Evolutionary conservation across 2,329 filamentous ascomycete species (phyloP).

Genomic region (Penicillium sp.): DNA sequence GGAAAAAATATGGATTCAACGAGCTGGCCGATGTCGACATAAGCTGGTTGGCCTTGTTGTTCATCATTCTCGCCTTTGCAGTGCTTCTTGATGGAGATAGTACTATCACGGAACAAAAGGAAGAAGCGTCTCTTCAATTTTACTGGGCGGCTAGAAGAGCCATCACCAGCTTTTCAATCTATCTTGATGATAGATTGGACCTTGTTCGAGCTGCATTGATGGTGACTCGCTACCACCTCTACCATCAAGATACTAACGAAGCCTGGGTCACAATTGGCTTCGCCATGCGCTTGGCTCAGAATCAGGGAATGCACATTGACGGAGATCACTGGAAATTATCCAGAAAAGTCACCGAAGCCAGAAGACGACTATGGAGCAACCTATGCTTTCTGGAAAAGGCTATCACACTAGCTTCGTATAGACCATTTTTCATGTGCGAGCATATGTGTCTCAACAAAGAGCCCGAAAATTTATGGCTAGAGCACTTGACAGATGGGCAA

Average conservation of each 20-base stretch:
- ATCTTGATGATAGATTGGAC: constrained; percentile 40
- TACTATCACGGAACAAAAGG: constrained; percentile 27
- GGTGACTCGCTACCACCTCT: constrained; percentile 39
- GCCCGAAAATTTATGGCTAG: constrained; percentile 38
- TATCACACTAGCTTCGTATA: constrained; percentile 38
- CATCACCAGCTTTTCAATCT: constrained; percentile 41
- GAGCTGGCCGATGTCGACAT: constrained; percentile 39
- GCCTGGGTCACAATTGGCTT: constrained; percentile 42
- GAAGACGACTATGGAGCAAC: constrained; percentile 39
- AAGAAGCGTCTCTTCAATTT: constrained; percentile 39
- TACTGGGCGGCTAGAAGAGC: constrained; percentile 40
- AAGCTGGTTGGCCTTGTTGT: constrained; percentile 40
- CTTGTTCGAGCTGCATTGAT: constrained; percentile 38
- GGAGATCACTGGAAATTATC: constrained; percentile 38
- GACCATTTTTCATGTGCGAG: constrained; percentile 18
- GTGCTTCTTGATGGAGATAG: constrained; percentile 35
- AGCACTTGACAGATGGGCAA: constrained; percentile 32
- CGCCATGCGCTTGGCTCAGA: constrained; percentile 42
- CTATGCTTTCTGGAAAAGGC: constrained; percentile 39
- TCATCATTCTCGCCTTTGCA: constrained; percentile 40
- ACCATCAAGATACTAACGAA: constrained; percentile 36
- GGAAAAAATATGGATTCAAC: constrained; percentile 37
- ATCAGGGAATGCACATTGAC: constrained; percentile 43
- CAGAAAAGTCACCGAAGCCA: constrained; percentile 34
- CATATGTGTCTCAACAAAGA: constrained; percentile 37